These are phyloP conservation scores for Clohesyomyces aquaticus DNA, from an alignment of 495 filamentous ascomycete species.

Conservation along the genomic window DNA sequence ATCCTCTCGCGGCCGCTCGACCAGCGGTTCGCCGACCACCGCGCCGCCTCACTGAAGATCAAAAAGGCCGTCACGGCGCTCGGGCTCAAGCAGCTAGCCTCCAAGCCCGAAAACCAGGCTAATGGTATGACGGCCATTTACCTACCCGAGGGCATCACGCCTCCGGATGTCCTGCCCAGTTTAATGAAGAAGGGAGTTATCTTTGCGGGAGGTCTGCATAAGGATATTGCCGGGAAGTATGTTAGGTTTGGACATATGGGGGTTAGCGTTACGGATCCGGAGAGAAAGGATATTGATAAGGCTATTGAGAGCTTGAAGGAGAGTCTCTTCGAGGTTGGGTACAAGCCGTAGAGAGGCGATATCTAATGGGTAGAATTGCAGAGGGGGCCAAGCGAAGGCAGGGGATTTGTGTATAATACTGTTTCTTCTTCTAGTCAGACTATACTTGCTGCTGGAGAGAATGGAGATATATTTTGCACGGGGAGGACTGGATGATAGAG, in stretches of 20 bases:
- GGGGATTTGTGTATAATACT: not conserved
- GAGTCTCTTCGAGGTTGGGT: slow-evolving; percentile 70
- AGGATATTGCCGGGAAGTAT: slow-evolving; percentile 73
- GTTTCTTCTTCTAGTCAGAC: not conserved
- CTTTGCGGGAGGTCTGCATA: slow-evolving; percentile 94
- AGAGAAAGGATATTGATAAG: slow-evolving; percentile 73
- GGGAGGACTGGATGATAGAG: no score
- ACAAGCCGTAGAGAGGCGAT: slow-evolving; percentile 42
- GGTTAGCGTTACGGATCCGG: slow-evolving; percentile 75
- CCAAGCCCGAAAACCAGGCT: slow-evolving; percentile 85
- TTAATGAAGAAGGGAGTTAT: slow-evolving; percentile 88
- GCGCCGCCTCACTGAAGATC: slow-evolving; percentile 72
- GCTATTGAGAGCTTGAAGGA: slow-evolving; percentile 78
- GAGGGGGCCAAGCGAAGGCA: no score
- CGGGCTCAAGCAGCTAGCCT: slow-evolving; percentile 82
- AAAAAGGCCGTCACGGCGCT: slow-evolving; percentile 78
- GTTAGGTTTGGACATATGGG: slow-evolving; percentile 93
- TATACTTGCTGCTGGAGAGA: no score
- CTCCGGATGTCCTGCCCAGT: slow-evolving; percentile 80
- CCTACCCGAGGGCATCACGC: slow-evolving; percentile 79
- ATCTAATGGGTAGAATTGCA: not conserved
- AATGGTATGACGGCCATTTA: slow-evolving; percentile 98
- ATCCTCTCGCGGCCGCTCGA: slow-evolving; percentile 77
- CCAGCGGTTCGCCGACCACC: slow-evolving; percentile 80
- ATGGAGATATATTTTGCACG: no score